A percentile compares a stretch with the other conserved stretches of the same genome.
Conservation (phyloP, 371 early-diverging fungal genomes). For the Blastocladiella emersonii region DNA sequence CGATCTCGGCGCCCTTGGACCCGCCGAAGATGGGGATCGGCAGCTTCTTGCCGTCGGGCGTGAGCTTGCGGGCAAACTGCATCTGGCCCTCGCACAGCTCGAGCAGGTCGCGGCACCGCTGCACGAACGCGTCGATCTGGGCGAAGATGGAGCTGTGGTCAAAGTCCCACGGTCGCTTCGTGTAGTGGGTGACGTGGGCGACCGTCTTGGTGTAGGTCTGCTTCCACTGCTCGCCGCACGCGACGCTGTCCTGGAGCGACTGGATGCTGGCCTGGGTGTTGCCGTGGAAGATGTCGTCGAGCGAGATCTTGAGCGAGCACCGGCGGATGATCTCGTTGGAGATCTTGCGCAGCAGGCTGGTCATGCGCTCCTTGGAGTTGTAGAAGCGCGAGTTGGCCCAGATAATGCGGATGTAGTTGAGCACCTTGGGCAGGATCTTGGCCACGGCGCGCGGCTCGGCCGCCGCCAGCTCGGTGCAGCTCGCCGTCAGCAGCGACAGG, state of each 20-base stretch:
- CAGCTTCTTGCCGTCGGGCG: conserved; percentile 26
- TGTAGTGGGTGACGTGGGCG: conserved; percentile 23
- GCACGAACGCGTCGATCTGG: conserved; percentile 43
- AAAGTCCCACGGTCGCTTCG: conserved; percentile 30
- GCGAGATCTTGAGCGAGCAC: conserved; percentile 33
- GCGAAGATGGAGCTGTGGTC: conserved; percentile 45
- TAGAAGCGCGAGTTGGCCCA: conserved; percentile 41
- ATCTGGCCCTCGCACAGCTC: conserved; percentile 45
- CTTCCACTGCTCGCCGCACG: conserved; percentile 42
- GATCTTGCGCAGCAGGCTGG: conserved; percentile 33
- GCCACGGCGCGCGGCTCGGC: conserved; percentile 31
- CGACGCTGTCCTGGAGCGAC: conserved; percentile 32
- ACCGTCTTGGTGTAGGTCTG: conserved; percentile 23
- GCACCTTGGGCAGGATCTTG: conserved; percentile 25
- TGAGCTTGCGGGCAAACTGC: conserved; percentile 36
- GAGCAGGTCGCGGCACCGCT: conserved; percentile 36
- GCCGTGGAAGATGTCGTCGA: conserved; percentile 40
- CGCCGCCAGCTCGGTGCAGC: conserved; percentile 24
- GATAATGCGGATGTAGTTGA: conserved; percentile 32
- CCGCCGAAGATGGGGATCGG: conserved; percentile 41
- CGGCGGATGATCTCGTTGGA: conserved; percentile 39
- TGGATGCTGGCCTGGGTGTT: conserved; percentile 30
- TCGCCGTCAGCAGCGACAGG: conserved; percentile 24
- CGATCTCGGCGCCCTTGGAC: conserved; percentile 31
- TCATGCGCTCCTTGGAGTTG: conserved; percentile 35